These are phyloP conservation scores for Rosa rugosa DNA, from an alignment of 306 rosid genomes.

Conservation along the genomic window DNA sequence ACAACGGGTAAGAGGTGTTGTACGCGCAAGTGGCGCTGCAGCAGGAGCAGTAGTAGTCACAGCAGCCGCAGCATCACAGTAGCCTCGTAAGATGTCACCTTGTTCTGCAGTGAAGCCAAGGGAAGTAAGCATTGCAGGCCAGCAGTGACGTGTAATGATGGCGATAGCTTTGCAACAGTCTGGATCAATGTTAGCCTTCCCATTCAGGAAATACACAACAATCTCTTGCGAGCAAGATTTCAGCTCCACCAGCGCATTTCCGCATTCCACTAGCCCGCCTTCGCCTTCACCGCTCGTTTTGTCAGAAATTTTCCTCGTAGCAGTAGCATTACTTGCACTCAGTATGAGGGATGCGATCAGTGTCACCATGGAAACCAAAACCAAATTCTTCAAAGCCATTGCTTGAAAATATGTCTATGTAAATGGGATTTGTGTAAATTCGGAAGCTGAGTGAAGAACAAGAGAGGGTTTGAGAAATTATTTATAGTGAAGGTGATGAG, in stretches of 20 bases:
- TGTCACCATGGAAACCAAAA: neutral
- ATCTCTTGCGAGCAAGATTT: constrained; percentile 43
- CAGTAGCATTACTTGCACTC: neutral
- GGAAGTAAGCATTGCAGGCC: constrained; percentile 42
- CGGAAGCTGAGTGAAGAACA: neutral
- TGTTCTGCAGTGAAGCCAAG: constrained; percentile 37
- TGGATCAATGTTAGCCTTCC: constrained; percentile 23
- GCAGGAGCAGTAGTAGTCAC: neutral
- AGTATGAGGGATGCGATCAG: constrained; percentile 6
- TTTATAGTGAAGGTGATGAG: constrained; percentile 9
- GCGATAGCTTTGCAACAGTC: constrained; percentile 42
- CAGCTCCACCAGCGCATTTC: constrained; percentile 29
- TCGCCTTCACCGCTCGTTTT: neutral
- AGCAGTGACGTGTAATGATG: constrained; percentile 41
- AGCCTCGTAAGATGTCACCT: constrained; percentile 28
- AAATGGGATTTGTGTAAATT: neutral
- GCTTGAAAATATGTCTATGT: neutral
- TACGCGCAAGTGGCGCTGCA: constrained; percentile 17
- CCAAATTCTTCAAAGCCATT: constrained; percentile 19
- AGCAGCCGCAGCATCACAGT: constrained; percentile 28
- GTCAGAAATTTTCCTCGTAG: constrained; percentile 12
- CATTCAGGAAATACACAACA: constrained; percentile 28
- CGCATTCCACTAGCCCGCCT: constrained; percentile 25
- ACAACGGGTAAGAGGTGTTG: too few relatives aligned
- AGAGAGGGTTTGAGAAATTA: neutral